Evolutionary conservation across 306 rosid species (phyloP), one percentile per base, ranked within the genome.

Genomic region (Prunus dulcis): DNA sequence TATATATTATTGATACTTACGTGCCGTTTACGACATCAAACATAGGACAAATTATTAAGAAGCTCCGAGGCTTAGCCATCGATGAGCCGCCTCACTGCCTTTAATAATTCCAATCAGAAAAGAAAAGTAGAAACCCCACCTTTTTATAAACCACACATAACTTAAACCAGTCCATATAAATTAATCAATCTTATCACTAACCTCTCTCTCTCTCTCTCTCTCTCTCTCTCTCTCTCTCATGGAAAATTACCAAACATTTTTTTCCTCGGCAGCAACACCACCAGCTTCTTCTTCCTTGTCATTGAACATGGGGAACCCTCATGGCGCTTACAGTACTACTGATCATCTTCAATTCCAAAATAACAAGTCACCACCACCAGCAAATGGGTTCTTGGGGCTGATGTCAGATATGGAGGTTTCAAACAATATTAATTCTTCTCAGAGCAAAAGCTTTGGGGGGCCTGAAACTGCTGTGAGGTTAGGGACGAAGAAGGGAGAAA

Each of bases 1-100:
- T 61, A 50, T 38, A 60, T 61, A 57, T 72, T 61, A 57, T 67
- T 82, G 43, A 14, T 30, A 53, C 23, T 84, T 77, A 49, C 87
- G 87, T 80, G 80, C 80, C 85, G 78, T 80, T 84, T 58, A 84
- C 87, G 87, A 56, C 78, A 18, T 30, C 73, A 30, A 77, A 38
- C 72, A 45, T 50, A 25, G 71, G 72, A 80, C 69, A 64, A 64
- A 65, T 38, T 38, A 38, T 38, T 6, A 38, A 0, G 47, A 67
- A n/a, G 43, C 25, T 22, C 10, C 18, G 3, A 12, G 0, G 41
- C 66, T 27, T 27, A 71, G 65, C 67, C 68, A 50, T 41, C 76
- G 4, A 38, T 38, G 43, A 67, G 85, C 86, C 82, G 77, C 87
- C 87, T 50, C 32, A 56, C 8, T 41, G 25, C 50, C 69, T 62